A percentile compares a stretch with the other conserved stretches of the same genome.
phyloP scores from a whole-genome alignment of 1,284 basidiomycete genomes.

The Wolfiporia cocos region DNA sequence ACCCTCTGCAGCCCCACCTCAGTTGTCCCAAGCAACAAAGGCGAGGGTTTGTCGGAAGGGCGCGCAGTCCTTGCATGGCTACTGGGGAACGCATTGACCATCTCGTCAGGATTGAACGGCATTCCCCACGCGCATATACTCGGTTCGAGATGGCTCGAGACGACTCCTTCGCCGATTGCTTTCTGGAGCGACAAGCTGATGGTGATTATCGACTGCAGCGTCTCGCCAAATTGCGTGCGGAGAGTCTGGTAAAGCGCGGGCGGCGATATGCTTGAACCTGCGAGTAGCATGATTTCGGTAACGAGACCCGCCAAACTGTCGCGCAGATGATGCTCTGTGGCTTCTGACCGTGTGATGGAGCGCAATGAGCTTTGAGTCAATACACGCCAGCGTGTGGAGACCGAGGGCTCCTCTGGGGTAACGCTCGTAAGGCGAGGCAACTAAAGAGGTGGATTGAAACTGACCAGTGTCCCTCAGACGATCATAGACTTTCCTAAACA shows the following conservation, averaged over 20 bases:
- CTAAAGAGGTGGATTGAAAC: too few relatives aligned
- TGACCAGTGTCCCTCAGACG: too few relatives aligned
- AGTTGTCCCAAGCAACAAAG: not conserved
- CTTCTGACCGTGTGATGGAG: not conserved
- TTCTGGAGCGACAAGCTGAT: slow-evolving; percentile 34
- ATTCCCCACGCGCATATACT: slow-evolving; percentile 27
- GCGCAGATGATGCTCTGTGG: not conserved
- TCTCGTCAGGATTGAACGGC: slow-evolving; percentile 30
- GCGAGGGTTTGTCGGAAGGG: not conserved
- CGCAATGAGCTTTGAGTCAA: not conserved
- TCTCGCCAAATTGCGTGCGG: not conserved
- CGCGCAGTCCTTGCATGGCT: not conserved
- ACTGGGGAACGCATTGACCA: slow-evolving; percentile 36
- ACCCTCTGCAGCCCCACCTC: not conserved
- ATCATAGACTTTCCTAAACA: too few relatives aligned
- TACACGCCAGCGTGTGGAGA: not conserved
- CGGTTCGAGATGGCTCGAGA: slow-evolving; percentile 33
- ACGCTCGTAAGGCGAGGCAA: too few relatives aligned
- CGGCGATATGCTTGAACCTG: not conserved
- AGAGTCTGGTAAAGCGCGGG: not conserved
- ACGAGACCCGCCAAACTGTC: not conserved
- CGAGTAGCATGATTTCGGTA: not conserved
- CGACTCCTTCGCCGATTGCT: slow-evolving; percentile 42
- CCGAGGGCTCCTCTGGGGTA: not conserved
- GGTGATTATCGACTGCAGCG: not conserved